Base-by-base conservation (phyloP, 441 rosid genomes). In the Euphorbia celastroides region DNA sequence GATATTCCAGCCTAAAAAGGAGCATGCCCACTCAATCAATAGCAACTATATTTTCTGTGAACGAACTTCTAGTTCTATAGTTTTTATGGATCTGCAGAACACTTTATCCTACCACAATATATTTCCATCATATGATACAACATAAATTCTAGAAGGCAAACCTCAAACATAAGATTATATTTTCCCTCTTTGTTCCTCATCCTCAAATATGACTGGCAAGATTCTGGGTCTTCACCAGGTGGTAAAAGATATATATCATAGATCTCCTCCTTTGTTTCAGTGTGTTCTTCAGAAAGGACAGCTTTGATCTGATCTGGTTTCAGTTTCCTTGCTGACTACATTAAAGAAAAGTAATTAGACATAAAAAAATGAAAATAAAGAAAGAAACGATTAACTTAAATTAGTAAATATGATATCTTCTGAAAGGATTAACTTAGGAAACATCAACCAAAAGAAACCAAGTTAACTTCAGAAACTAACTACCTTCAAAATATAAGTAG, bases 101-200 rank as follows among this genome's bases (percentile, higher is more conserved):
- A 42, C 17, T 44, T 38, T 22, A 30, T 38, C 55, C 27, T 14
- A 22, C n/a, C 13, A 31, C 7, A 58, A 48, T 3, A 25, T 34
- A 28, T 46, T 62, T 52, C 46, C 26, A 20, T 3, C 9, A 55
- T 67, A 7, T 8, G 6, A 73, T 23, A 44, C 30, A 27, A 76
- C 19, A 61, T n/a, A 44, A 63, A 65, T 70, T 70, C 50, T 44
- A 38, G 25, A 54, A 64, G 60, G 38, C 88, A 74, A 73, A 94
- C 99, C 99, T 94, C 99, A 81, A 94, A 94, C 99, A 94, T 94
- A 74, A 94, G 99, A 77, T 84, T 92, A 72, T 94, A 94, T 80
- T 89, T 92, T 77, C 99, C 99, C 68, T 94, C 98, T 85, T 88
- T 94, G 68, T 94, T 89, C 76, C 98, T 84, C 98, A 94, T 94